Evolutionary conservation across 495 filamentous ascomycete species (phyloP).

Genomic region (Cryomyces minteri): DNA sequence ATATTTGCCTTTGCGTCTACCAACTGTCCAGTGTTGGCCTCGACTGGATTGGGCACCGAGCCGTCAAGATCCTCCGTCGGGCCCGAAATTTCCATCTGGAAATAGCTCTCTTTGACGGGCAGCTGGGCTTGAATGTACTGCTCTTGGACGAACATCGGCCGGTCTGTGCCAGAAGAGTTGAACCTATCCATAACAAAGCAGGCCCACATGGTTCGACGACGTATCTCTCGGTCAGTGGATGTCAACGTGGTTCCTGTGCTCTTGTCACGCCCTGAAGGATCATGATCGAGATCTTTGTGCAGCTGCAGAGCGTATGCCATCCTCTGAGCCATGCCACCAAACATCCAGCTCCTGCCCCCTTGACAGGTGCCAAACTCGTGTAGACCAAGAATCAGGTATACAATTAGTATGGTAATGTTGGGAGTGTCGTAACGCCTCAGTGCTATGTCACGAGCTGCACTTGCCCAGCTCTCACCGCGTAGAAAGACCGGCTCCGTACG

Average conservation of each 20-base stretch:
- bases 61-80: constrained; percentile 75
- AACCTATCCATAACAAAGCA: constrained; percentile 96
- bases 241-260: constrained; percentile 50
- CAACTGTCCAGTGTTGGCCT: constrained; percentile 41
- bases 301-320: constrained; percentile 95
- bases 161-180: constrained; percentile 87
- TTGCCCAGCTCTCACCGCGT: constrained; percentile 80
- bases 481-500: constrained; percentile 70
- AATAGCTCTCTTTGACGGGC: constrained; percentile 77
- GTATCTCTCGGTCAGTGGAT: constrained; percentile 82
- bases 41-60: constrained; percentile 43
- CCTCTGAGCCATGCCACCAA: constrained; percentile 82
- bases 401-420: constrained; percentile 87
- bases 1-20: constrained; percentile 64
- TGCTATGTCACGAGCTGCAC: constrained; percentile 65
- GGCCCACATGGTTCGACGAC: constrained; percentile 91
- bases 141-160: constrained; percentile 82
- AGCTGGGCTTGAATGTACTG: constrained; percentile 76
- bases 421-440: constrained; percentile 79
- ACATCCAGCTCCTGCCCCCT: constrained; percentile 86
- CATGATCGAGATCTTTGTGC: constrained; percentile 81
- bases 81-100: constrained; percentile 78
- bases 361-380: constrained; percentile 97
- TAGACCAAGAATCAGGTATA: constrained; percentile 69
- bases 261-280: constrained; percentile 47